Conservation (phyloP, 345 rosid genomes). For the Eucalyptus rudis region DNA sequence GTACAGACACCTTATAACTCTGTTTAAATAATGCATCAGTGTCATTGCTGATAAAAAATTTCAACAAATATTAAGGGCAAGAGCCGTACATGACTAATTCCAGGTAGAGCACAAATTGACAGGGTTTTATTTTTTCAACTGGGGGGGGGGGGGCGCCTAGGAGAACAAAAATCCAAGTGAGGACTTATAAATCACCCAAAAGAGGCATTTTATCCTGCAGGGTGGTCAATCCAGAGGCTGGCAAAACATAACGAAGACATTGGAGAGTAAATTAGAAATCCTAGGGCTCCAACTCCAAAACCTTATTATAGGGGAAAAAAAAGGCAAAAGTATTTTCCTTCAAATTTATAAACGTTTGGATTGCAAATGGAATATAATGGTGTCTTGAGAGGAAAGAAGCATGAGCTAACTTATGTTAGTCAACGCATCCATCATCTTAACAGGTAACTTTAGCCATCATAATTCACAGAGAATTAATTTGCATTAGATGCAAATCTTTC, state of each 20-base stretch:
- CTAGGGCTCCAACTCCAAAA: background rate
- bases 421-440: background rate
- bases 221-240: background rate
- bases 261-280: background rate
- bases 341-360: background rate
- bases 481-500: background rate
- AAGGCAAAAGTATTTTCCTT: background rate
- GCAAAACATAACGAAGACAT: background rate
- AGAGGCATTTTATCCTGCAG: background rate
- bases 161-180: background rate
- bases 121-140: background rate
- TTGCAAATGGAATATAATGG: background rate
- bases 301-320: background rate
- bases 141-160: background rate
- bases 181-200: background rate
- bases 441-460: background rate
- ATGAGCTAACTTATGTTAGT: background rate
- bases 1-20: background rate
- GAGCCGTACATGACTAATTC: background rate
- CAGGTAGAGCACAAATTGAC: background rate
- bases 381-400: background rate
- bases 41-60: background rate
- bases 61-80: background rate
- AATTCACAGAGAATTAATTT: background rate
- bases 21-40: background rate